Base-by-base conservation (phyloP, 495 filamentous ascomycete species). In the Aspergillus sparsus region DNA sequence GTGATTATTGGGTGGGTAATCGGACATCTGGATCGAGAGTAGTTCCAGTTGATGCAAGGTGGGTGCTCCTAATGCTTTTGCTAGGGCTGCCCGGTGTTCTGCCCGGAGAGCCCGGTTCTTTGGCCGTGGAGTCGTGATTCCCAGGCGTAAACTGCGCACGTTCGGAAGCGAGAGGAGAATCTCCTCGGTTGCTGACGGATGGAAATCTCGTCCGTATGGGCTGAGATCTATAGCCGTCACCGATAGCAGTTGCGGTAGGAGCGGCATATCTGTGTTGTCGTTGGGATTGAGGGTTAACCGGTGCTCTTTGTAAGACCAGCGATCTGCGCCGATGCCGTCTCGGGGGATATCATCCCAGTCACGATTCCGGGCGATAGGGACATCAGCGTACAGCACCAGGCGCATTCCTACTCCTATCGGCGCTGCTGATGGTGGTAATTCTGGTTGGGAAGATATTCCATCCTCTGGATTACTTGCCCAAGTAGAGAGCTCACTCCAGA, bases 1-100 rank as follows among this genome's bases (percentile, higher is more conserved):
- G 31, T 62, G 54, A 21, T 57, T 57, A 8, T 3, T n/a, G 1
- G 60, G 60, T 7, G 55, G 46, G 1, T 6, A n/a, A 41, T 62
- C 45, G 1, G 46, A 53, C 11, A 57, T 37, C 13, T 46, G 16
- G 18, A 62, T 57, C 3, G 34, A 16, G 2, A 62, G 41, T 1
- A 41, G 11, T 32, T 46, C 21, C 11, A 62, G 49, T 16, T 53
- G 53, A 3, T 13, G 7, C 15, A 62, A 13, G 1, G 47, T 27
- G 4, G 52, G 52, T 0, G 36, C 32, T 11, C 50, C 52, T 13
- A 61, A 32, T 12, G 45, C 59, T 5, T 13, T 35, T 3, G 59
- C 44, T 1, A 61, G 53, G 33, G 3, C 34, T 1, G 21, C 7
- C 1, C 55, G 13, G 41, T 49, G 44, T 21, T 57, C 51, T 27